Evolutionary conservation across 129 eudicot species (phyloP).

Genomic region (Tanacetum coccineum): DNA sequence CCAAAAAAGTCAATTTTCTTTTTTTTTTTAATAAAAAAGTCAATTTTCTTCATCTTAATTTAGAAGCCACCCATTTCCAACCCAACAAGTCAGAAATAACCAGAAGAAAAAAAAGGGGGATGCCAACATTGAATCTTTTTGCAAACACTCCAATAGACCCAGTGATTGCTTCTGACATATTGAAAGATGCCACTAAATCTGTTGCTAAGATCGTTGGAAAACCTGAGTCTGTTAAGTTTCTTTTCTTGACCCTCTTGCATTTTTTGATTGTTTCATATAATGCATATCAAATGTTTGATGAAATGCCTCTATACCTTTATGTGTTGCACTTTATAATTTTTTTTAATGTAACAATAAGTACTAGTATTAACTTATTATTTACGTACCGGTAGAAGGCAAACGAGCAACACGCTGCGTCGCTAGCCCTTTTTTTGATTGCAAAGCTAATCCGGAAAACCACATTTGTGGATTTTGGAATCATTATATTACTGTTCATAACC

Average conservation of each 20-base stretch:
- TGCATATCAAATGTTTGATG: constrained; percentile 50
- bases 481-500: too few species aligned
- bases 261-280: constrained; percentile 1
- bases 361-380: too few species aligned
- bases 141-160: constrained; percentile 92
- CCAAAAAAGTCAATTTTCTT: neutral
- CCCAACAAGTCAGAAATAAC: neutral
- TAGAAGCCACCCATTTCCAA: constrained; percentile 6
- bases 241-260: neutral
- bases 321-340: too few species aligned
- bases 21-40: neutral
- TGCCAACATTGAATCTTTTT: constrained; percentile 90
- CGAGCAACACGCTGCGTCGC: too few species aligned
- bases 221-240: constrained; percentile 77
- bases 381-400: too few species aligned
- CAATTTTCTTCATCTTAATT: too few species aligned
- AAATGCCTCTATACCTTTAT: constrained; percentile 21
- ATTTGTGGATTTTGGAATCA: too few species aligned
- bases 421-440: too few species aligned
- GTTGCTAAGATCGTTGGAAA: constrained; percentile 96
- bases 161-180: constrained; percentile 83
- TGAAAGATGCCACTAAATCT: constrained; percentile 93
- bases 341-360: too few species aligned
- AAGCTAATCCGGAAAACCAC: too few species aligned
- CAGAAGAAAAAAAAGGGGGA: constrained; percentile 24